Base-by-base conservation (phyloP, 345 rosid species). In the Anacardium occidentale region DNA sequence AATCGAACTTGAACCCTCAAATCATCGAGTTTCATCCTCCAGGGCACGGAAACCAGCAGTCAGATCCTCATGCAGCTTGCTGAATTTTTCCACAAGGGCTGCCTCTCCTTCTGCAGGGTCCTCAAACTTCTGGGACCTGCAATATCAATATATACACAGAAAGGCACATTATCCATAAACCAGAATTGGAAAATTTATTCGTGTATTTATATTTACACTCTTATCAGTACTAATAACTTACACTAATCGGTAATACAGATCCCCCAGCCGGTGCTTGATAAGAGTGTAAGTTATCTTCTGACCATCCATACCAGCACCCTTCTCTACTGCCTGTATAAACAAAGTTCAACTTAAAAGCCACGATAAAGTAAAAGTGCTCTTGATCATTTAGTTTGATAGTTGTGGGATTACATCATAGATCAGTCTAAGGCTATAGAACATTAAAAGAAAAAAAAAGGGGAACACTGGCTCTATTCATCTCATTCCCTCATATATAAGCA, bases 21-120 rank as follows among this genome's bases (percentile, higher is more conserved):
- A 64, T 96, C 88, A 96, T 77, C 98, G 93, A 60, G 91, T 85
- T 80, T 96, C 98, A 68, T 96, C 99, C 83, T 96, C 98, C 66
- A 96, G 78, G 54, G 90, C 91, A 56, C 98, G 97, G 97, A 96
- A 96, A 64, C 97, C 99, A 55, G 97, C 86, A 1, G 84, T 85
- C 74, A 96, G 89, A 83, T 96, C 97, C 21, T 96, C 97, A 1
- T 87, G 81, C 80, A 96, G 83, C 86, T 93, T 93, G 74, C 67
- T 72, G 87, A 93, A 93, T 80, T 96, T 96, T 2, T 81, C 97
- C 74, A 93, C 93, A 5, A 96, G 89, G 13, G 88, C 85, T 57
- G 76, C 89, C 82, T 93, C 99, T 53, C 99, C 99, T 84, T 96
- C 99, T 7, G 97, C 98, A 26, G 99, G 98, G 77, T 96, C 99